Conservation (phyloP, 768 basidiomycete species). For the Amanita muscaria region DNA sequence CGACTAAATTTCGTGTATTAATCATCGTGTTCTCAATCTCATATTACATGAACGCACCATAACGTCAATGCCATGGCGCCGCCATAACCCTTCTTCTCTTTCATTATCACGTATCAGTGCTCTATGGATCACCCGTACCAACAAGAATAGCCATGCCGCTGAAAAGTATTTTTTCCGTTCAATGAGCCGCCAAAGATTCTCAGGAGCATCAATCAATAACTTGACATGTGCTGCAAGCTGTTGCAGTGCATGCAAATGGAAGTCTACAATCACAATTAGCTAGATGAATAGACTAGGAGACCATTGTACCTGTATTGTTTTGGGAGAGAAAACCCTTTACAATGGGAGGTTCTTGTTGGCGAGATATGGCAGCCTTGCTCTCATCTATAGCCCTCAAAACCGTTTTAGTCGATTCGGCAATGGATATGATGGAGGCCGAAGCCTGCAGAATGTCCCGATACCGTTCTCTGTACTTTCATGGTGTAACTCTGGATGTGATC, state of each 20-base stretch:
- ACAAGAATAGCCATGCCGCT: constrained; percentile 82
- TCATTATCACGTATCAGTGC: constrained; percentile 57
- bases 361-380: constrained; percentile 43
- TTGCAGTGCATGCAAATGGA: constrained; percentile 60
- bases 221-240: constrained; percentile 83
- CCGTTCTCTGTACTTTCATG: constrained; percentile 72
- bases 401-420: constrained; percentile 57
- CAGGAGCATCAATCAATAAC: constrained; percentile 84
- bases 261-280: constrained; percentile 32
- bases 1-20: constrained; percentile 34
- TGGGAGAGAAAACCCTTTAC: constrained; percentile 31
- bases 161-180: constrained; percentile 72
- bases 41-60: constrained; percentile 29
- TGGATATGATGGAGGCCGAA: constrained; percentile 75
- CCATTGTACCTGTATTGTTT: constrained; percentile 36
- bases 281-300: constrained; percentile 12
- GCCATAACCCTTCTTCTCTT: constrained; percentile 56
- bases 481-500: constrained; percentile 20
- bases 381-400: constrained; percentile 59
- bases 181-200: constrained; percentile 83
- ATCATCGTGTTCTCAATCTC: no score
- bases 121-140: constrained; percentile 79
- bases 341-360: constrained; percentile 35
- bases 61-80: constrained; percentile 51
- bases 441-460: constrained; percentile 84